Evolutionary conservation across 768 basidiomycete species (phyloP).

Genomic region (Leucosporidium yakuticum): DNA sequence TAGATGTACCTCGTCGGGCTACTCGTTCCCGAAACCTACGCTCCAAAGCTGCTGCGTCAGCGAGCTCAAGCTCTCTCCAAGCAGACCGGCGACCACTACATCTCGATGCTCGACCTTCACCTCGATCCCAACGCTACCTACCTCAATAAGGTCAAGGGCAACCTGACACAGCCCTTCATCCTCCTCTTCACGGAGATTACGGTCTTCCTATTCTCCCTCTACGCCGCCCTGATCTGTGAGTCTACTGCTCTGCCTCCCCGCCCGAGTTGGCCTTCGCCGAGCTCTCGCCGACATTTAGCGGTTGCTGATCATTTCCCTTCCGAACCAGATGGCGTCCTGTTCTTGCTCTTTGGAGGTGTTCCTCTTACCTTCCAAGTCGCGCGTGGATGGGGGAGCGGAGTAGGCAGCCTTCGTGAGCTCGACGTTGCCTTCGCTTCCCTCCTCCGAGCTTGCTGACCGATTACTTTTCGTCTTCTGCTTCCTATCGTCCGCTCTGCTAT

Average conservation of each 20-base stretch:
- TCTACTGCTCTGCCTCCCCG: background rate
- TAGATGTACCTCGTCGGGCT: background rate
- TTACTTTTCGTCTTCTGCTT: background rate
- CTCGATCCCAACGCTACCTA: background rate
- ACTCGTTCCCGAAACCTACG: background rate
- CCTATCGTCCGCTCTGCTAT: background rate
- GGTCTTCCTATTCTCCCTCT: conserved; percentile 32
- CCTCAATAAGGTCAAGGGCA: background rate
- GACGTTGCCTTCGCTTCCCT: background rate
- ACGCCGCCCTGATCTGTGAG: conserved; percentile 10
- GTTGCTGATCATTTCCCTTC: no score
- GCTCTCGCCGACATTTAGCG: background rate
- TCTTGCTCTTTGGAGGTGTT: background rate
- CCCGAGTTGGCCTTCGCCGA: background rate
- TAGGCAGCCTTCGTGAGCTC: background rate
- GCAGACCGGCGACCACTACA: background rate
- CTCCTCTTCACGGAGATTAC: conserved; percentile 39
- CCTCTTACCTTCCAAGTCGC: background rate
- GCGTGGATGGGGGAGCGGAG: no score
- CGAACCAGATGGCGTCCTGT: background rate
- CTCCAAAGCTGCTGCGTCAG: background rate
- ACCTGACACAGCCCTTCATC: conserved; percentile 10
- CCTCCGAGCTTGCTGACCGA: background rate
- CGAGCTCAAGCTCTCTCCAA: background rate
- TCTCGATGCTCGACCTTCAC: conserved; percentile 25